Evolutionary conservation across 345 rosid genomes (phyloP), one percentile per base, ranked within the genome.

Genomic region (Eutrema yunnanense): DNA sequence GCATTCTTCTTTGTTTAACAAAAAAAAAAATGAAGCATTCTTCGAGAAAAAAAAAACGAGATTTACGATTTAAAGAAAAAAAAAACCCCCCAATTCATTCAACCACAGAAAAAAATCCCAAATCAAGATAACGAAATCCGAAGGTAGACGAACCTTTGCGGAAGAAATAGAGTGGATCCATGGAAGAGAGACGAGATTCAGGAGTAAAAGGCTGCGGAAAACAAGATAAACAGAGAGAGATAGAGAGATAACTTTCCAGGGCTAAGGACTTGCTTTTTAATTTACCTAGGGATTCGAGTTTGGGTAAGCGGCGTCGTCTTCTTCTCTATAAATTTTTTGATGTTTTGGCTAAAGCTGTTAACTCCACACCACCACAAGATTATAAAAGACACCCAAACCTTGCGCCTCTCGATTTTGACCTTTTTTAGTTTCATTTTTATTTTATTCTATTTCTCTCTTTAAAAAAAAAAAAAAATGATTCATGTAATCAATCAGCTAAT

Each of bases 151-250:
- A 75, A 75, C 92, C 96, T 86, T 86, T 82, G 30, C 83, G 88
- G 76, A 90, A 75, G 81, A 86, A 86, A 85, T 79, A 73, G 70
- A 84, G 85, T 53, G 85, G 88, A 84, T 87, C 91, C 93, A 90
- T 90, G 47, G 69, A 70, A 67, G 82, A 78, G 16, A 56, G 49
- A 43, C 32, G 33, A 76, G 75, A 75, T 32, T 74, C 26, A 66
- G 57, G 14, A 10, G 4, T 14, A 62, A 57, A 67, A 75, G 43
- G 58, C 38, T 54, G 71, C 58, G 38, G 66, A 74, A 58, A 71
- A 65, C 42, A 80, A 64, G 64, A 62, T 43, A 40, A 72, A 44
- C 63, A 29, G 19, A 57, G 26, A 55, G 41, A 34, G 4, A 37
- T 34, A 60, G 48, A 60, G 65, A 60, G 52, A 62, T 10, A 62